These are phyloP conservation scores for Insectozyma bohioensis DNA, from an alignment of 1,139 yeast genomes.

Conservation along the genomic window DNA sequence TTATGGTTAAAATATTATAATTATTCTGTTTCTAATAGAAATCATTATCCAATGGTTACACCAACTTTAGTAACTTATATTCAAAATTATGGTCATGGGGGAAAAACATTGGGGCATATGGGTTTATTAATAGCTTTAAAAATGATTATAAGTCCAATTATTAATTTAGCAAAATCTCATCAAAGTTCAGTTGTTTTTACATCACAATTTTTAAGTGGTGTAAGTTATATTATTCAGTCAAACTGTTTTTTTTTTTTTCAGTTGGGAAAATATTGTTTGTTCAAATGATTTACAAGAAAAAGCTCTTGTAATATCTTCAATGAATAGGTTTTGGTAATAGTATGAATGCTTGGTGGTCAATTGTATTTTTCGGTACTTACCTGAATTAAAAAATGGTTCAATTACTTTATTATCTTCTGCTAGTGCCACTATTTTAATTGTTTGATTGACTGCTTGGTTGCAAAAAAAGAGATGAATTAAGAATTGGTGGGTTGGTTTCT, in stretches of 20 bases:
- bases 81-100: slow-evolving; percentile 19
- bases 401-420: slow-evolving; percentile 58
- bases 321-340: slow-evolving; percentile 66
- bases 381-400: slow-evolving; percentile 50
- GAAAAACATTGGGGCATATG: too few species aligned
- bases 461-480: too few species aligned
- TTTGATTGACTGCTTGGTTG: too few species aligned
- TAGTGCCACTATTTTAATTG: slow-evolving; percentile 24
- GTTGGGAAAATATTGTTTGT: slow-evolving; percentile 61
- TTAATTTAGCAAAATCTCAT: slow-evolving; percentile 16
- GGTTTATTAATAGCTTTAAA: slow-evolving; percentile 41
- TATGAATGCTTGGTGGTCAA: slow-evolving; percentile 64
- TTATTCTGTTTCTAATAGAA: slow-evolving; percentile 47
- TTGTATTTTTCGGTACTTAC: slow-evolving; percentile 52
- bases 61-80: slow-evolving; percentile 46
- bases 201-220: slow-evolving; percentile 57
- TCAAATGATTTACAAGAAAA: slow-evolving; percentile 54
- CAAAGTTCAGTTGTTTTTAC: slow-evolving; percentile 34
- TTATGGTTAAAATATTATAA: slow-evolving; percentile 46
- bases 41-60: slow-evolving; percentile 58
- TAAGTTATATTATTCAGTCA: slow-evolving; percentile 58
- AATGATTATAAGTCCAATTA: slow-evolving; percentile 45
- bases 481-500: too few species aligned
- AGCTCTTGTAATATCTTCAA: slow-evolving; percentile 57
- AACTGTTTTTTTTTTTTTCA: slow-evolving; percentile 54